Percentiles rank a stretch among this genome's conserved stretches.
Conservation (phyloP, 2,329 filamentous ascomycete species). For the Aspergillus tamarii region DNA sequence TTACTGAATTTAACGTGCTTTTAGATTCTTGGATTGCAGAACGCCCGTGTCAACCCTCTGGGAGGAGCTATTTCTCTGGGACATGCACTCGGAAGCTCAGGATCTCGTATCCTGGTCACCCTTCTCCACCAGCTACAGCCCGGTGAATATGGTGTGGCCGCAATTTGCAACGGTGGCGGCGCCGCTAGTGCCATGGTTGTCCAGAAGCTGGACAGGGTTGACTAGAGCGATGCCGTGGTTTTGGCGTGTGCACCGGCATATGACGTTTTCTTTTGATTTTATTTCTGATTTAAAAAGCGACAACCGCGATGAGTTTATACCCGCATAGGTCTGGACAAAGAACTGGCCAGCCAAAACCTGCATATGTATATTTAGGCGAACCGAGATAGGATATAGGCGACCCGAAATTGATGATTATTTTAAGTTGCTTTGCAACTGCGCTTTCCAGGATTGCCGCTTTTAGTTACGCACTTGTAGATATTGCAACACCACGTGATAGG, state of each 20-base stretch:
- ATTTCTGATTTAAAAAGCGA: neutral
- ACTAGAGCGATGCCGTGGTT: slow-evolving; percentile 27
- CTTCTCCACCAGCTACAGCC: slow-evolving; percentile 88
- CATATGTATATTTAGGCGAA: neutral
- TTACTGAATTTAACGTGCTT: slow-evolving; percentile 14
- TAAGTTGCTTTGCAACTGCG: neutral
- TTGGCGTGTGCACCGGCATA: neutral
- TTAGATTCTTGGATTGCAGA: slow-evolving; percentile 77
- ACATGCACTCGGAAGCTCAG: slow-evolving; percentile 90
- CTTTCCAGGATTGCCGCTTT: neutral
- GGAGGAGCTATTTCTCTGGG: slow-evolving; percentile 91
- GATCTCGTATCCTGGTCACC: slow-evolving; percentile 86
- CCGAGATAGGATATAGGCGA: neutral
- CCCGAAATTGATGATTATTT: neutral
- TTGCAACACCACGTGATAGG: neutral
- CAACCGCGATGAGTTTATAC: neutral
- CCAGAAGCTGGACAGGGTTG: slow-evolving; percentile 69
- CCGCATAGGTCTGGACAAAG: neutral
- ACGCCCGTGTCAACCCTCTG: slow-evolving; percentile 80
- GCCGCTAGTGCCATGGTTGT: slow-evolving; percentile 90
- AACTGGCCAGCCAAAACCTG: neutral
- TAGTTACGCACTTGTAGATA: neutral
- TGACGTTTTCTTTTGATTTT: neutral
- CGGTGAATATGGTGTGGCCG: slow-evolving; percentile 91
- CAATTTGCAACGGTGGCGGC: slow-evolving; percentile 96